phyloP scores from a whole-genome alignment of 78 protist genomes.

The Polysphondylium violaceum region DNA sequence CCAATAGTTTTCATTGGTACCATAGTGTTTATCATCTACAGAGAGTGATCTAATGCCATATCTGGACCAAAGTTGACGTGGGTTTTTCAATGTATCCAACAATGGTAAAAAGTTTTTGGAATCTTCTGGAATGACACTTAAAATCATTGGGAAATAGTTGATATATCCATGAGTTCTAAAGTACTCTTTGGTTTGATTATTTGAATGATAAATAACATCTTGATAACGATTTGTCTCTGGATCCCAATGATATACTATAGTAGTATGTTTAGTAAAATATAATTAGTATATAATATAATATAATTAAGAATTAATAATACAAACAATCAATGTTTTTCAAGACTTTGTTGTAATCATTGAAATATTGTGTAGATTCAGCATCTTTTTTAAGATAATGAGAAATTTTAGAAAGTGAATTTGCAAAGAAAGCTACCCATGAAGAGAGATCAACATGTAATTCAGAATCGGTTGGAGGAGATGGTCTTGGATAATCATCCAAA shows the following conservation, averaged over 20 bases:
- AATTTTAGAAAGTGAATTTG: slow-evolving; percentile 62
- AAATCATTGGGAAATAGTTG: slow-evolving; percentile 90
- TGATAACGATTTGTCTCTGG: slow-evolving; percentile 6
- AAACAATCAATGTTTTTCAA: neutral
- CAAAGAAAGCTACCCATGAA: slow-evolving; percentile 88
- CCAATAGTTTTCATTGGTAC: slow-evolving; percentile 93
- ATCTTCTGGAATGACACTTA: slow-evolving; percentile 31
- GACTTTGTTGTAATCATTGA: neutral
- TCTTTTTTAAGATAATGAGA: slow-evolving; percentile 13
- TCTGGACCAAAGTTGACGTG: slow-evolving; percentile 76
- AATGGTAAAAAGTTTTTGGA: neutral
- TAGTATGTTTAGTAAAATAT: too few relatives aligned
- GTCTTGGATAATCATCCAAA: slow-evolving; percentile 95
- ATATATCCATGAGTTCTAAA: slow-evolving; percentile 85
- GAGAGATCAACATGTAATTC: slow-evolving; percentile 92
- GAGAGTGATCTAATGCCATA: slow-evolving; percentile 76
- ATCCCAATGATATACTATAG: slow-evolving; percentile 58
- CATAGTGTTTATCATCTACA: slow-evolving; percentile 47
- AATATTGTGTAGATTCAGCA: neutral
- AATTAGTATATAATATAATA: neutral
- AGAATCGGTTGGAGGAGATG: neutral
- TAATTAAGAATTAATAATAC: neutral
- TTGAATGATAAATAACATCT: neutral
- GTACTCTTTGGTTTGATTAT: neutral
- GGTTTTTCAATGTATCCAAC: slow-evolving; percentile 37